Evolutionary conservation across 108 stramenopile genomes (phyloP), one percentile per base, ranked within the genome.

Genomic region (Nitzschia palea): DNA sequence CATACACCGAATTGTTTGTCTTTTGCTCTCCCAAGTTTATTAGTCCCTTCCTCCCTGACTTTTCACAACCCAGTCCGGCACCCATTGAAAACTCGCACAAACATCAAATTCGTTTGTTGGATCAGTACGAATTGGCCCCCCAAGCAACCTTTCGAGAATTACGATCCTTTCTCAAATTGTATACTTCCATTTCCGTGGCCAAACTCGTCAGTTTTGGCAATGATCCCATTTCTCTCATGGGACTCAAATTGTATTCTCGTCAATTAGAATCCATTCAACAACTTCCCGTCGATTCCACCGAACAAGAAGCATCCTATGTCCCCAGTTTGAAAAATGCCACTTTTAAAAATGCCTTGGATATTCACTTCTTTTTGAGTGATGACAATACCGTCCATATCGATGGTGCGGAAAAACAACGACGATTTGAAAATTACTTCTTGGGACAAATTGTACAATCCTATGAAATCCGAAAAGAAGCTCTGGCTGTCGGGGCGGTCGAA

Each of bases 161-260:
- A 71, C 73, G 95, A 44, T 91, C 90, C n/a, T 99, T 95, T 86
- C 80, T 99, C 79, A 91, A 90, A 45, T 82, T 99, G 12, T 99
- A 99, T 81, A 96, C 96, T 10, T 91, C 95, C 59, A 94, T 99
- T 55, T 80, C 73, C 9, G 73, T 96, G 14, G 83, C 79, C 25
- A 99, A 99, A 71, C 76, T 99, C 30, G 89, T 91, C 6, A 57
- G 77, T 17, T 98, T 97, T 78, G 86, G 87, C 56, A 88, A 89
- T 67, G 75, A 93, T 40, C 72, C 72, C 77, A 77, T 18, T 61
- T 82, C 43, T 47, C 54, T 94, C 17, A 28, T 82, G 17, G 74
- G 81, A n/a, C 80, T 84, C 62, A 94, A 94, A 65, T 79, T 85
- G 55, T 86, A 87, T 69, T 84, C 82, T 77, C 66, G 74, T 14